Conservation (phyloP, 1,139 yeast genomes). For the Geotrichum carabidarum region DNA sequence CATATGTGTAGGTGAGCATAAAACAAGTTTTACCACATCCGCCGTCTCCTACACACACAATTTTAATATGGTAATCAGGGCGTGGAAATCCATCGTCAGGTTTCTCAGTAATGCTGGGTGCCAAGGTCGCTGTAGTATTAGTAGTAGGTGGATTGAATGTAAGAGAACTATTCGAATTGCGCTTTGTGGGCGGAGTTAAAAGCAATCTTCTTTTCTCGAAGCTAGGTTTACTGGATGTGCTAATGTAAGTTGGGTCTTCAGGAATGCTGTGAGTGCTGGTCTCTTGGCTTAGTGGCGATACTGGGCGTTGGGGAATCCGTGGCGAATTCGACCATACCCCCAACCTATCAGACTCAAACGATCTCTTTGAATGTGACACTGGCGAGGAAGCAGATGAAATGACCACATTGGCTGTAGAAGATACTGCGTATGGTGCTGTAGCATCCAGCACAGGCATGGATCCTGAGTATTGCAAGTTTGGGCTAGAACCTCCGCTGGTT, state of each 20-base stretch:
- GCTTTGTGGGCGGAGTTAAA: constrained; percentile 2
- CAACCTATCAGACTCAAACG: constrained; percentile 10
- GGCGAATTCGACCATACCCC: neutral
- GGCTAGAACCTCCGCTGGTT: constrained; percentile 3
- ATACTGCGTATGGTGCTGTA: constrained; percentile 16
- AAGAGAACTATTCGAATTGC: constrained; percentile 6
- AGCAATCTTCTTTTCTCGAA: constrained; percentile 2
- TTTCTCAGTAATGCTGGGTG: neutral
- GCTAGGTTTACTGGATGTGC: neutral
- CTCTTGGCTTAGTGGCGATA: constrained; percentile 13
- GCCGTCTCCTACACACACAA: constrained; percentile 84
- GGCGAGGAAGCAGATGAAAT: constrained; percentile 16
- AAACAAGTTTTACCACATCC: constrained; percentile 92
- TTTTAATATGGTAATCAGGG: constrained; percentile 37
- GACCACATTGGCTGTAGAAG: constrained; percentile 14
- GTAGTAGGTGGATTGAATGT: neutral
- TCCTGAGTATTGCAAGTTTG: constrained; percentile 16
- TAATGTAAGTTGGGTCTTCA: neutral
- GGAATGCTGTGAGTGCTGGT: neutral
- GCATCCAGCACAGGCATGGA: constrained; percentile 19
- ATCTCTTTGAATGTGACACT: neutral
- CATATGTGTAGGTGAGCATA: constrained; percentile 73
- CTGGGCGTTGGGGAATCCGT: constrained; percentile 1
- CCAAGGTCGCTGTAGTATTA: neutral
- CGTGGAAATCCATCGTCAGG: neutral